Conservation (phyloP, 306 rosid genomes). For the Dalbergia oliveri region DNA sequence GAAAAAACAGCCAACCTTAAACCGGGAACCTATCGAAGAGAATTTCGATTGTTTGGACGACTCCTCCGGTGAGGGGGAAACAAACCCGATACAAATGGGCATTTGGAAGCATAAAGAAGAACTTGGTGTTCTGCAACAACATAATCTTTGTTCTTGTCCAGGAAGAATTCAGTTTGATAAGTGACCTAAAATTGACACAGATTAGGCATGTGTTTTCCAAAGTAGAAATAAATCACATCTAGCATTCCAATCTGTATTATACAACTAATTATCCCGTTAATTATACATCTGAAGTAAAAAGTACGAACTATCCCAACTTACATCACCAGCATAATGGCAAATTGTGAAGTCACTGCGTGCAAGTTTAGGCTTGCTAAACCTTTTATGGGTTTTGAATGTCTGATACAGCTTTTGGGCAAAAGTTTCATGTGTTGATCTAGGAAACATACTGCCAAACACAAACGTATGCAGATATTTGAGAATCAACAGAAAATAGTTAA, state of each 20-base stretch:
- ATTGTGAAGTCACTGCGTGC: conserved; percentile 96
- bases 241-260: conserved; percentile 43
- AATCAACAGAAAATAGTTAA: conserved; percentile 27
- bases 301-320: conserved; percentile 58
- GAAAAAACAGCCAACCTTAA: conserved; percentile 70
- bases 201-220: conserved; percentile 38
- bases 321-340: conserved; percentile 99
- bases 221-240: conserved; percentile 39
- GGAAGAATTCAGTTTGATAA: conserved; percentile 95
- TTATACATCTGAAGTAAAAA: conserved; percentile 1
- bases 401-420: conserved; percentile 96
- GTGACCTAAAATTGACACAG: conserved; percentile 75
- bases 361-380: conserved; percentile 93
- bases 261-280: conserved; percentile 26
- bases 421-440: conserved; percentile 98
- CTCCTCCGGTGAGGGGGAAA: conserved; percentile 84
- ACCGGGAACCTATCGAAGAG: conserved; percentile 98
- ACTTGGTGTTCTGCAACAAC: conserved; percentile 99
- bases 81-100: conserved; percentile 82
- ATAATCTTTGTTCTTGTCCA: conserved; percentile 99
- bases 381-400: conserved; percentile 92
- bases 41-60: conserved; percentile 93
- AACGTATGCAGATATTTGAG: conserved; percentile 41
- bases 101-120: conserved; percentile 82
- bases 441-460: conserved; percentile 89